phyloP scores from a whole-genome alignment of 768 basidiomycete species.

The Lactarius sanguifluus region DNA sequence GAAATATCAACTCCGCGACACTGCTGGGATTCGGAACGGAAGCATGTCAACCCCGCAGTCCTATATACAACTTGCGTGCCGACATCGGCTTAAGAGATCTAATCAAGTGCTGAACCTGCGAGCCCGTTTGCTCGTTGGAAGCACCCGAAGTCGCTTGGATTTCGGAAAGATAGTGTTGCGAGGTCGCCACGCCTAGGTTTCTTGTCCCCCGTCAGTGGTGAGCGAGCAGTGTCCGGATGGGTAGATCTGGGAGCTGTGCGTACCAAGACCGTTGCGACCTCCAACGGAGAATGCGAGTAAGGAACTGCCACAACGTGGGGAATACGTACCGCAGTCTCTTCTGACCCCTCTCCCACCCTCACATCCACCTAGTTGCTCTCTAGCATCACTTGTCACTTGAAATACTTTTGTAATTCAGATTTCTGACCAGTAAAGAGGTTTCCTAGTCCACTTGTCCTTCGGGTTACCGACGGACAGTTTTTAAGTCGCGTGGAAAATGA shows the following conservation, averaged over 20 bases:
- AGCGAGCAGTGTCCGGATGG: not conserved
- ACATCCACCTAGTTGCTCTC: not conserved
- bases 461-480: not conserved
- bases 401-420: not conserved
- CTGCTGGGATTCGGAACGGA: constrained; percentile 20
- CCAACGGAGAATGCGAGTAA: not conserved
- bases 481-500: not conserved
- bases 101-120: not conserved
- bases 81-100: constrained; percentile 12
- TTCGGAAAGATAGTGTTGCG: not conserved
- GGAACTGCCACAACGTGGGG: not conserved
- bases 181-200: not conserved
- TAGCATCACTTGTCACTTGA: not conserved
- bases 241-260: no score
- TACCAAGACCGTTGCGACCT: not conserved
- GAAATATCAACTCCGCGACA: constrained; percentile 27
- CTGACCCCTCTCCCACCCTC: not conserved
- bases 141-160: not conserved
- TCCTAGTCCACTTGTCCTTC: not conserved
- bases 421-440: not conserved
- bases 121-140: not conserved
- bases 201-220: not conserved
- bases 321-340: constrained; percentile 4
- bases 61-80: constrained; percentile 6
- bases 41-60: constrained; percentile 3